Conservation (phyloP, 2,329 filamentous ascomycete species). For the Clonostachys sp. region DNA sequence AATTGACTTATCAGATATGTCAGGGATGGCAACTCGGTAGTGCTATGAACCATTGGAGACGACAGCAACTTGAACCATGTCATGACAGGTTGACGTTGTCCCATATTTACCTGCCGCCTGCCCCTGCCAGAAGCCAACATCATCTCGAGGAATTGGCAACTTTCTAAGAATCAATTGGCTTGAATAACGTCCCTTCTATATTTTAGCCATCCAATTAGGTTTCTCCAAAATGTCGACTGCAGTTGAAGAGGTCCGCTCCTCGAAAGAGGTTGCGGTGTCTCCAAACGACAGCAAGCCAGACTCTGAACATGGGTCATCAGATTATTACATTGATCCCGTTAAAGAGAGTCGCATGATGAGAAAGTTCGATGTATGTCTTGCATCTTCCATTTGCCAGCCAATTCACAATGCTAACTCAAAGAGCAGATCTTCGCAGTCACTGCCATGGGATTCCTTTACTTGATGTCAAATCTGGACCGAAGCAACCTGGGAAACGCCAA, state of each 20-base stretch:
- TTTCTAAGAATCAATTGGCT: too few species aligned
- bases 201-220: too few species aligned
- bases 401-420: neutral
- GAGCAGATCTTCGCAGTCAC: conserved; percentile 6
- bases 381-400: neutral
- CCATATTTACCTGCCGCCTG: too few species aligned
- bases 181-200: too few species aligned
- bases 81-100: too few species aligned
- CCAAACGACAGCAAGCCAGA: conserved; percentile 1
- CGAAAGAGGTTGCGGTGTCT: neutral
- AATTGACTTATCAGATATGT: too few species aligned
- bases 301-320: conserved; percentile 5
- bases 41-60: too few species aligned
- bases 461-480: conserved; percentile 22
- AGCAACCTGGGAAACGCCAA: conserved; percentile 20
- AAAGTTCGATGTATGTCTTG: conserved; percentile 13
- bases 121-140: too few species aligned
- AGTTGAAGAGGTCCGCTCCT: neutral
- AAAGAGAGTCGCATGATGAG: conserved; percentile 13
- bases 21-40: too few species aligned
- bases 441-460: conserved; percentile 17
- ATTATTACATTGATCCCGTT: conserved; percentile 7
- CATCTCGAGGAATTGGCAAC: too few species aligned
- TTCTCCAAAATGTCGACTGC: too few species aligned
- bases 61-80: too few species aligned